A percentile compares a stretch with the other conserved stretches of the same genome.
Conservation (phyloP, 2,329 filamentous ascomycete genomes). For the Talaromyces sp. region DNA sequence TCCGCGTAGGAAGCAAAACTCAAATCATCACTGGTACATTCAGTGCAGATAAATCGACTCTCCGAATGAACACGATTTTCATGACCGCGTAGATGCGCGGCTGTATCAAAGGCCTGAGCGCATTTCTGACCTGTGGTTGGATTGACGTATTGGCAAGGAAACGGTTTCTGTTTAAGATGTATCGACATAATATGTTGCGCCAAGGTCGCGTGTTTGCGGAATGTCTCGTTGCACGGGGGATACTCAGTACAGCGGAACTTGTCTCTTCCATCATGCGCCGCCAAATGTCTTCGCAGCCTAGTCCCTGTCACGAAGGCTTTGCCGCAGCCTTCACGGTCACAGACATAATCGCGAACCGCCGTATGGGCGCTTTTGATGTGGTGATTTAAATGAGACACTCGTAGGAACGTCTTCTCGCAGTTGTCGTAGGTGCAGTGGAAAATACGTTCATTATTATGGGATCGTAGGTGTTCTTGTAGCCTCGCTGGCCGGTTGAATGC, state of each 20-base stretch:
- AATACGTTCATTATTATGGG: conserved; percentile 78
- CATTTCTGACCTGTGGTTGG: conserved; percentile 54
- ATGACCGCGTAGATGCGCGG: conserved; percentile 66
- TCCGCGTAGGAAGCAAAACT: conserved; percentile 66
- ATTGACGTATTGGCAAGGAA: conserved; percentile 60
- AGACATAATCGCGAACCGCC: conserved; percentile 63
- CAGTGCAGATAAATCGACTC: conserved; percentile 68
- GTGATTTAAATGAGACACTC: conserved; percentile 78
- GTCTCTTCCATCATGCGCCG: conserved; percentile 73
- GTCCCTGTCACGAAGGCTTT: conserved; percentile 80
- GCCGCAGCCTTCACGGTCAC: conserved; percentile 65
- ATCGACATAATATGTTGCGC: conserved; percentile 73
- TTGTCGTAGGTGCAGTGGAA: conserved; percentile 64
- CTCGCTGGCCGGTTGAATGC: conserved; percentile 82
- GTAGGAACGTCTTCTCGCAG: conserved; percentile 80
- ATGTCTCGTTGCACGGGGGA: conserved; percentile 66
- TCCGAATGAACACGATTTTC: conserved; percentile 64
- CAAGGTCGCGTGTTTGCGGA: conserved; percentile 82
- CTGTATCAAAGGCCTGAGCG: conserved; percentile 65
- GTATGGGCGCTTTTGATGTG: conserved; percentile 80
- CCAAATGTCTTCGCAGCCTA: conserved; percentile 68
- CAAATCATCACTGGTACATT: conserved; percentile 54
- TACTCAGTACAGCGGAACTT: conserved; percentile 68
- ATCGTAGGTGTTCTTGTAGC: conserved; percentile 72
- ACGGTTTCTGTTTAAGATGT: conserved; percentile 68